Base-by-base conservation (phyloP, 164 flowering plant genomes). In the Magnolia sinica region DNA sequence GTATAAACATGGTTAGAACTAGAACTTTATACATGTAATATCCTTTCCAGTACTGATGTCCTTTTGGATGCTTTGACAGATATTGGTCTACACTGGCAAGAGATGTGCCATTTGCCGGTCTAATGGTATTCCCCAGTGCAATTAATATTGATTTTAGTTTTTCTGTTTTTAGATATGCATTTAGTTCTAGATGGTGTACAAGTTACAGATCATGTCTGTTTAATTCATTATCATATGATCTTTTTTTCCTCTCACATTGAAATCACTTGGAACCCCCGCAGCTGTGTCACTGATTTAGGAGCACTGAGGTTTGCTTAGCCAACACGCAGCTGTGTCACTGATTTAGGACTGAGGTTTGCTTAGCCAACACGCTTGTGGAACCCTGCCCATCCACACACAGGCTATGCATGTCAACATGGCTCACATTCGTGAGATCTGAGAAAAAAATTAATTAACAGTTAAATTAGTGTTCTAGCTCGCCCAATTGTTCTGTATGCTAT, bases 31-130 rank as follows among this genome's bases (percentile, higher is more conserved):
- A 64, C 22, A 18, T 74, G 2, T 22, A 11, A 58, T 71, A 55
- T 67, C 50, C n/a, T 11, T 31, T 73, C 49, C 59, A 6, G 37
- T 61, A 27, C 69, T 76, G 71, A 64, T 72, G 14, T 72, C 22
- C 23, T 58, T 50, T 79, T 27, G 64, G 50, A 77, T 80, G 9
- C 55, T 82, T 84, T 82, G 58, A 75, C 89, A 95, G 98, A 77
- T 95, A 89, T 73, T 84, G 90, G 95, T 95, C 98, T 73, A 95
- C 98, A 18, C 92, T 95, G 76, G 96, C 96, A 68, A 90, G 98
- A 80, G 98, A 95, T 87, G 94, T 95, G 74, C 98, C 98, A 59
- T 92, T 95, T 88, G 97, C 98, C 79, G 98, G 98, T 76, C 83
- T 95, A 20, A 91, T 92, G 98, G 98, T 95, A 85, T 24, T 76